phyloP scores from a whole-genome alignment of 2,329 filamentous ascomycete genomes.

The Didymella pinodella region DNA sequence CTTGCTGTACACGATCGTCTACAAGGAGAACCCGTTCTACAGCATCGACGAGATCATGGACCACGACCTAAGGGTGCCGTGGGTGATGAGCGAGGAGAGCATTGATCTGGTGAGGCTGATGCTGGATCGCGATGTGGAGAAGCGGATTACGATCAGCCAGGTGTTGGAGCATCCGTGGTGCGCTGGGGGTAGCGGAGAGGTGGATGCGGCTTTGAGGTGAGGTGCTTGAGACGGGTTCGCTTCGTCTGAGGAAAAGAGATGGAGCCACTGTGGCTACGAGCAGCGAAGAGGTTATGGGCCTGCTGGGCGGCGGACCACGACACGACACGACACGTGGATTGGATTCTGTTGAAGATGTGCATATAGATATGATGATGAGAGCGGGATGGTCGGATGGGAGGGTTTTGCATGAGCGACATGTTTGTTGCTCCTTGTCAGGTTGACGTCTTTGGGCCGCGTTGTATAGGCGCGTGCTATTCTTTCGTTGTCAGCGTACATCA shows the following conservation, averaged over 20 bases:
- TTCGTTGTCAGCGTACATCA: conserved; percentile 12
- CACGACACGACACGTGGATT: neutral
- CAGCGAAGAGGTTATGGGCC: neutral
- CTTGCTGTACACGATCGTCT: conserved; percentile 96
- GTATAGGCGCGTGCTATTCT: conserved; percentile 8
- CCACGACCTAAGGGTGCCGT: conserved; percentile 90
- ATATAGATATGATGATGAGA: conserved; percentile 11
- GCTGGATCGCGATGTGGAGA: conserved; percentile 87
- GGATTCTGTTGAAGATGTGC: neutral
- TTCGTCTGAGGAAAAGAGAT: neutral
- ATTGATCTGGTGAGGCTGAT: conserved; percentile 91
- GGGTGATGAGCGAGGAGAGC: conserved; percentile 86
- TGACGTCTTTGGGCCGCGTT: neutral
- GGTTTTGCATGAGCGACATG: conserved; percentile 4
- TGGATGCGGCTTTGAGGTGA: conserved; percentile 6
- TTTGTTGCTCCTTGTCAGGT: conserved; percentile 2
- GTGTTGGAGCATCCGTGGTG: conserved; percentile 93
- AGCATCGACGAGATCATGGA: conserved; percentile 99
- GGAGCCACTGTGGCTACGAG: neutral
- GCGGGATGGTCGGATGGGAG: neutral
- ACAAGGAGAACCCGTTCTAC: conserved; percentile 99
- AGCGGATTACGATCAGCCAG: conserved; percentile 83
- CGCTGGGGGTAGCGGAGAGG: conserved; percentile 24
- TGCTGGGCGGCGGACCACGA: neutral
- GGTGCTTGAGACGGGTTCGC: neutral